phyloP scores from a whole-genome alignment of 192 early-diverging fungal species.

The Rhizophagus prolifer region DNA sequence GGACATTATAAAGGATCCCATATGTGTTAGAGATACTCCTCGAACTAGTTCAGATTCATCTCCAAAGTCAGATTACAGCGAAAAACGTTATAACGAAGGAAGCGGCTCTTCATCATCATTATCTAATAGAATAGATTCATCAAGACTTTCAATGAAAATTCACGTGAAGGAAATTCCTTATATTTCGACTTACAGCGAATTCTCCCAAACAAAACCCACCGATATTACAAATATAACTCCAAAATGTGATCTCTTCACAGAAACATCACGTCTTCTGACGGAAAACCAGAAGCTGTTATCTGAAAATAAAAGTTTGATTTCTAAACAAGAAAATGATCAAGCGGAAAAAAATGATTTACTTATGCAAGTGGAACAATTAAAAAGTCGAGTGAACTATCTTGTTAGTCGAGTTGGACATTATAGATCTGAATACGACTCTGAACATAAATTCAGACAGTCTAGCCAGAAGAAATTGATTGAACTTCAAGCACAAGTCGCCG shows the following conservation, averaged over 20 bases:
- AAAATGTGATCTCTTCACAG: background rate
- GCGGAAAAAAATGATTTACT: background rate
- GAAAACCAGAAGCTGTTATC: background rate
- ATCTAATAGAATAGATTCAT: background rate
- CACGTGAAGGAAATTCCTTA: background rate
- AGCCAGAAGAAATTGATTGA: slow-evolving; percentile 1
- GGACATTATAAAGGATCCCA: no score
- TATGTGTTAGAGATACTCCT: no score
- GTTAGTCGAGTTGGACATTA: background rate
- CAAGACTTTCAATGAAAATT: background rate
- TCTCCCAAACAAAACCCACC: no score
- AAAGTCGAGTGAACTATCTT: background rate
- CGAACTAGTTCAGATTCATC: no score
- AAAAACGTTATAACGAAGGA: no score
- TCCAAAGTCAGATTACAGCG: no score
- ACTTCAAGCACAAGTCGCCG: background rate
- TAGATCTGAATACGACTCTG: background rate
- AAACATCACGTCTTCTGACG: background rate
- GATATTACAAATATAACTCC: background rate
- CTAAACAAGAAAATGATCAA: background rate
- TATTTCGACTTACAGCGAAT: background rate
- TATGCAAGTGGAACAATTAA: background rate
- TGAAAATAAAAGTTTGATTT: background rate
- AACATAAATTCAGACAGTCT: background rate
- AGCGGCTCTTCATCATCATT: background rate